Conservation (phyloP, 768 basidiomycete species). For the Suillus tomentosus region DNA sequence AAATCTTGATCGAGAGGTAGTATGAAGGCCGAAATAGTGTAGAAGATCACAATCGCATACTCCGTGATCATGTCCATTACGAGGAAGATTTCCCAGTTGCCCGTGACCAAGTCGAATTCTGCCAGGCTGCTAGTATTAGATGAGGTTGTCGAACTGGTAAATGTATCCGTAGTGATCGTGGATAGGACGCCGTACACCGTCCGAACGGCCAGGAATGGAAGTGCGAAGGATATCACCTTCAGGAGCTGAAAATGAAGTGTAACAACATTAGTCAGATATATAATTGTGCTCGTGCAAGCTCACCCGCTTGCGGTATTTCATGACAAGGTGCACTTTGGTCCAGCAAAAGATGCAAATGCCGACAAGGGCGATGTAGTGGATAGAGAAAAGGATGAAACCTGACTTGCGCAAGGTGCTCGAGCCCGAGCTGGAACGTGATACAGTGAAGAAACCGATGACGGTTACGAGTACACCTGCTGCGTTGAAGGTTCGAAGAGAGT, state of each 20-base stretch:
- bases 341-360: constrained; percentile 51
- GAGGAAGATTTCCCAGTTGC: constrained; percentile 60
- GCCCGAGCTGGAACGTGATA: constrained; percentile 12
- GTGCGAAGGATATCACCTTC: constrained; percentile 49
- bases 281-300: constrained; percentile 27
- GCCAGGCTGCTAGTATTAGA: constrained; percentile 37
- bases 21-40: constrained; percentile 31
- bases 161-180: constrained; percentile 45
- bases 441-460: constrained; percentile 33
- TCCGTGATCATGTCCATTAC: constrained; percentile 65
- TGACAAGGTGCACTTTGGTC: constrained; percentile 45
- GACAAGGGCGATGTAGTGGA: constrained; percentile 44
- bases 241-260: constrained; percentile 47
- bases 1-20: constrained; percentile 37
- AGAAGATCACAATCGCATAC: constrained; percentile 50
- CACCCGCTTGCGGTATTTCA: constrained; percentile 29
- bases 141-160: constrained; percentile 37
- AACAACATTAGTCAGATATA: constrained; percentile 12
- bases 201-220: constrained; percentile 60
- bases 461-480: constrained; percentile 32
- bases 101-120: constrained; percentile 57
- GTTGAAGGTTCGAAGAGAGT: constrained; percentile 31
- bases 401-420: constrained; percentile 32
- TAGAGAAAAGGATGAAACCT: constrained; percentile 36
- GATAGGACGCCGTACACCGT: constrained; percentile 54